Conservation (phyloP, 2,329 filamentous ascomycete genomes). For the Cercospora citrullina region DNA sequence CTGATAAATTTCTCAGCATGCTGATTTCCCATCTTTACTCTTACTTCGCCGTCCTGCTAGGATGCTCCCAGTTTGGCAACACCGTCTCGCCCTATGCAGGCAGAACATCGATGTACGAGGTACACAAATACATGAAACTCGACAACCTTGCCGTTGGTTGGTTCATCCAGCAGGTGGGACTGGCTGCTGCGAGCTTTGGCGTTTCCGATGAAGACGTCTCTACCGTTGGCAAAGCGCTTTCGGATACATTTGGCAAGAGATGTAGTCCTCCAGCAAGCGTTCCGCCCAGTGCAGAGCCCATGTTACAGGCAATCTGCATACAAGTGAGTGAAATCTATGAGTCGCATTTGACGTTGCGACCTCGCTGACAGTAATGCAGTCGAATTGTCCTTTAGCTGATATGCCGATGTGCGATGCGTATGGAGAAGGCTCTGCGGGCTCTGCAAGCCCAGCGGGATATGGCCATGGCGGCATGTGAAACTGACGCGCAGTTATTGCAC, state of each 20-base stretch:
- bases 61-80: conserved; percentile 55
- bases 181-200: conserved; percentile 60
- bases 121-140: conserved; percentile 61
- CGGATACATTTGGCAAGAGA: conserved; percentile 52
- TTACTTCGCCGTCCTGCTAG: conserved; percentile 61
- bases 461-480: background rate
- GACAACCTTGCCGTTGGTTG: conserved; percentile 55
- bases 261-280: conserved; percentile 52
- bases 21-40: conserved; percentile 63
- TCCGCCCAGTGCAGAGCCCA: conserved; percentile 46
- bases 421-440: background rate
- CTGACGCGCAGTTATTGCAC: background rate
- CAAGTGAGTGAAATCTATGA: background rate
- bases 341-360: background rate
- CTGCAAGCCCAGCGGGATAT: background rate
- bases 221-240: conserved; percentile 53
- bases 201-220: conserved; percentile 55
- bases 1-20: conserved; percentile 40
- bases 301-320: conserved; percentile 58
- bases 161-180: conserved; percentile 60
- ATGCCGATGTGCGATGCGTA: conserved; percentile 3
- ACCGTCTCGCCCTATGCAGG: conserved; percentile 55
- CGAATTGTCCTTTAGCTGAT: conserved; percentile 2
- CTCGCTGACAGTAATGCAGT: background rate
- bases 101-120: conserved; percentile 51